These are phyloP conservation scores for Xylariaceae sp. DNA, from an alignment of 2,329 filamentous ascomycete genomes.

Conservation along the genomic window DNA sequence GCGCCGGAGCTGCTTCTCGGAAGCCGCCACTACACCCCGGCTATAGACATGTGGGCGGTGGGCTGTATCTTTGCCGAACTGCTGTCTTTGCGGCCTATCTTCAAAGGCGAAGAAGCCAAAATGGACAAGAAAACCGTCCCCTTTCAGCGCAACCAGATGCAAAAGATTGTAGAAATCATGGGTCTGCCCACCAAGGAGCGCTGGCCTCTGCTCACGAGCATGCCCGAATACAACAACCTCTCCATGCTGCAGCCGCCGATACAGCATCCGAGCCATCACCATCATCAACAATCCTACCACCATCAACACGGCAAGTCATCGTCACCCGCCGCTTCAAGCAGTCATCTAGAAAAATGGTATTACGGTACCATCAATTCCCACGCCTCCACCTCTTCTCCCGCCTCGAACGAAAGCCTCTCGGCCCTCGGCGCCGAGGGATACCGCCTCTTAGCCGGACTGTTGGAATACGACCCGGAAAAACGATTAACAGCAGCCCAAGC, in stretches of 20 bases:
- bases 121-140: slow-evolving; percentile 99
- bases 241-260: slow-evolving; percentile 48
- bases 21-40: slow-evolving; percentile 91
- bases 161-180: slow-evolving; percentile 96
- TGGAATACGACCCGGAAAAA: slow-evolving; percentile 90
- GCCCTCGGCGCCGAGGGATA: slow-evolving; percentile 72
- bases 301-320: slow-evolving; percentile 28
- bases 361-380: slow-evolving; percentile 61
- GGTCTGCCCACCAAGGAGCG: slow-evolving; percentile 81
- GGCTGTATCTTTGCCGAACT: slow-evolving; percentile 97
- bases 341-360: slow-evolving; percentile 72
- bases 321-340: slow-evolving; percentile 32
- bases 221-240: slow-evolving; percentile 81
- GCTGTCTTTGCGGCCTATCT: slow-evolving; percentile 83
- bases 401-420: slow-evolving; percentile 40
- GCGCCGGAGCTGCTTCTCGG: slow-evolving; percentile 90
- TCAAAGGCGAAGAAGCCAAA: slow-evolving; percentile 98
- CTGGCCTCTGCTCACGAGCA: slow-evolving; percentile 77
- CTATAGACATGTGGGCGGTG: slow-evolving; percentile 95
- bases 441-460: slow-evolving; percentile 70
- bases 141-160: slow-evolving; percentile 97
- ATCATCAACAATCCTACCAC: slow-evolving; percentile 29
- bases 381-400: slow-evolving; percentile 42
- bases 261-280: slow-evolving; percentile 35
- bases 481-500: slow-evolving; percentile 83